Percentiles rank a stretch among this genome's conserved stretches.
phyloP scores from a whole-genome alignment of 169 alveolate genomes.

The Besnoitia besnoiti region DNA sequence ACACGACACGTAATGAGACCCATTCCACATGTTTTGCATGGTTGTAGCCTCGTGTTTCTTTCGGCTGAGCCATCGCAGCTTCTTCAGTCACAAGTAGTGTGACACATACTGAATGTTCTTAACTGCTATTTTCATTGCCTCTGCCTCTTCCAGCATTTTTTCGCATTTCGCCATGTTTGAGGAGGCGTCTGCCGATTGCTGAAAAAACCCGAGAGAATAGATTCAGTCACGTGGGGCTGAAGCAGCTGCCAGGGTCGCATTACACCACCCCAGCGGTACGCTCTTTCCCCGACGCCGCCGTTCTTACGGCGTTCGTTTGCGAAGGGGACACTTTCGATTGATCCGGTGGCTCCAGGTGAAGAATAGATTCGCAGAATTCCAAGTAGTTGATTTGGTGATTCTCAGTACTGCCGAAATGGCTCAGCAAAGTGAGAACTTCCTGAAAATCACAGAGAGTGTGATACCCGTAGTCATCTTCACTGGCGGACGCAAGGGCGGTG shows the following conservation, averaged over 20 bases:
- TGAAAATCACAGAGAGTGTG: background rate
- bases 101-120: conserved; percentile 10
- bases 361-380: conserved; percentile 32
- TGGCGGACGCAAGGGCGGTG: background rate
- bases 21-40: too few species aligned
- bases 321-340: background rate
- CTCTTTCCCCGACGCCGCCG: background rate
- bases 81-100: background rate
- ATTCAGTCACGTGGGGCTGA: background rate
- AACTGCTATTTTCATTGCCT: background rate
- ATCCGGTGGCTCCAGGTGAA: background rate
- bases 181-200: background rate
- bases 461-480: background rate
- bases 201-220: background rate
- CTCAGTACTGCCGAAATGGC: background rate
- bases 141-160: background rate
- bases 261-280: too few species aligned
- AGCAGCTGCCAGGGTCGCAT: background rate
- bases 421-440: conserved; percentile 16
- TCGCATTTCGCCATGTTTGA: background rate
- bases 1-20: background rate
- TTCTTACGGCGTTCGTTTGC: background rate
- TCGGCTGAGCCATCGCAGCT: background rate
- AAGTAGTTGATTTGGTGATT: background rate
- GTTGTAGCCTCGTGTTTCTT: background rate